These are phyloP conservation scores for Nemania diffusa DNA, from an alignment of 2,329 filamentous ascomycete genomes.

Conservation along the genomic window DNA sequence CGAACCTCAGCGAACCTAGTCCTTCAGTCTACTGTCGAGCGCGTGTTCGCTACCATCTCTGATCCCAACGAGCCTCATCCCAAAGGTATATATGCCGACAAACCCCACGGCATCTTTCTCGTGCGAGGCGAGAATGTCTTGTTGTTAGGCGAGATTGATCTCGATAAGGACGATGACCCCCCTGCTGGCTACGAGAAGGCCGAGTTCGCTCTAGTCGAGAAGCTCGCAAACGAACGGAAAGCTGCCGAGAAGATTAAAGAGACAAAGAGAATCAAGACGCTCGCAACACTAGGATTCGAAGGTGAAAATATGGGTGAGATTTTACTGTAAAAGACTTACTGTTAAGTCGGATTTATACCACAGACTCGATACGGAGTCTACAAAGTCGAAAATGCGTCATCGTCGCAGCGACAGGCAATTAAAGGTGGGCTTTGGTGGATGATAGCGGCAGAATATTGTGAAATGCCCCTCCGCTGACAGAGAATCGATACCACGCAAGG, in stretches of 20 bases:
- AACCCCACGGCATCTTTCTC: slow-evolving; percentile 86
- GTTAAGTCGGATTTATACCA: not conserved
- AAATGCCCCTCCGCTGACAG: slow-evolving; percentile 59
- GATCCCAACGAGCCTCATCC: slow-evolving; percentile 50
- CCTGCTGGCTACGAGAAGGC: slow-evolving; percentile 74
- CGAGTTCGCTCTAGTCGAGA: slow-evolving; percentile 75
- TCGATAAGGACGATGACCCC: slow-evolving; percentile 93
- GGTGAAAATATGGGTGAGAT: slow-evolving; percentile 83
- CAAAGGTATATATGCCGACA: slow-evolving; percentile 79
- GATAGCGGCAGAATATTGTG: slow-evolving; percentile 69
- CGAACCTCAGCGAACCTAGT: slow-evolving; percentile 84
- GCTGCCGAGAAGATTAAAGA: slow-evolving; percentile 75
- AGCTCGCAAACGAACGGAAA: slow-evolving; percentile 78
- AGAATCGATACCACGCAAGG: too few relatives aligned
- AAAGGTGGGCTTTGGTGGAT: slow-evolving; percentile 27
- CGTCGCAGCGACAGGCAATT: slow-evolving; percentile 7
- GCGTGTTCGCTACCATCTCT: slow-evolving; percentile 71
- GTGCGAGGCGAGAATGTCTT: slow-evolving; percentile 98
- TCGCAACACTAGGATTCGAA: slow-evolving; percentile 85
- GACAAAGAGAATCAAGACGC: slow-evolving; percentile 75
- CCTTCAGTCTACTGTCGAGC: slow-evolving; percentile 90
- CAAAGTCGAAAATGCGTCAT: not conserved
- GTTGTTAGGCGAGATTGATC: slow-evolving; percentile 92
- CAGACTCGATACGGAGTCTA: slow-evolving; percentile 3
- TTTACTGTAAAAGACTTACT: slow-evolving; percentile 58